phyloP scores from a whole-genome alignment of 1,284 basidiomycete species.

The Sanghuangporus weigelae region DNA sequence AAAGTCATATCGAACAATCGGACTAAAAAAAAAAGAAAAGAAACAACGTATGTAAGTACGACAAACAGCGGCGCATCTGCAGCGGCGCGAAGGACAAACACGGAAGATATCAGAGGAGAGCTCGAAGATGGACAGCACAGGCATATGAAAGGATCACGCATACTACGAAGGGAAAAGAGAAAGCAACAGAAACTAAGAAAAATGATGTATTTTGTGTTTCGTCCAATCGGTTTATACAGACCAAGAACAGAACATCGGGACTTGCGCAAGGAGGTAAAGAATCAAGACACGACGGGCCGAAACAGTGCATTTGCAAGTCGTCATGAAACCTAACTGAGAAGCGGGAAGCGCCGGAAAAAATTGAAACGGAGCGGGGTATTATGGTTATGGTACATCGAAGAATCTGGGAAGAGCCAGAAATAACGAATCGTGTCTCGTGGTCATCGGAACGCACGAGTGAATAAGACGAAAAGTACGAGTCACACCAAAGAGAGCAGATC shows the following conservation, averaged over 20 bases:
- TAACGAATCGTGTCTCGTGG: background rate
- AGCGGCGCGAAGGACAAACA: background rate
- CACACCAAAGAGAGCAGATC: background rate
- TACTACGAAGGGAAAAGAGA: background rate
- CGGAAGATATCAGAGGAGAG: background rate
- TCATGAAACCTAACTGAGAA: no score
- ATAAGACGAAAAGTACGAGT: background rate
- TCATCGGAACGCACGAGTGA: background rate
- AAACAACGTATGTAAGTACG: background rate
- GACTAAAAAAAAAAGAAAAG: background rate
- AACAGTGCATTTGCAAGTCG: background rate
- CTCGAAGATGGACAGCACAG: background rate
- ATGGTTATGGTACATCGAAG: background rate
- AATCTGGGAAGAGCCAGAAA: background rate
- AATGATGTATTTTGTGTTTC: background rate
- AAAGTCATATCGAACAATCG: background rate
- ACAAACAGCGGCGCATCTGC: background rate
- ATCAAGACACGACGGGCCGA: background rate
- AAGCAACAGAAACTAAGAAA: background rate
- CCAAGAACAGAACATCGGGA: background rate
- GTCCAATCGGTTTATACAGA: background rate
- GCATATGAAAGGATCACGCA: background rate
- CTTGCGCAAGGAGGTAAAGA: background rate
- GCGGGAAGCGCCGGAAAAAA: no score
- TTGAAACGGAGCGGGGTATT: background rate